Conservation (phyloP, 257 asterid genomes). For the Solanum chmielewskii region DNA sequence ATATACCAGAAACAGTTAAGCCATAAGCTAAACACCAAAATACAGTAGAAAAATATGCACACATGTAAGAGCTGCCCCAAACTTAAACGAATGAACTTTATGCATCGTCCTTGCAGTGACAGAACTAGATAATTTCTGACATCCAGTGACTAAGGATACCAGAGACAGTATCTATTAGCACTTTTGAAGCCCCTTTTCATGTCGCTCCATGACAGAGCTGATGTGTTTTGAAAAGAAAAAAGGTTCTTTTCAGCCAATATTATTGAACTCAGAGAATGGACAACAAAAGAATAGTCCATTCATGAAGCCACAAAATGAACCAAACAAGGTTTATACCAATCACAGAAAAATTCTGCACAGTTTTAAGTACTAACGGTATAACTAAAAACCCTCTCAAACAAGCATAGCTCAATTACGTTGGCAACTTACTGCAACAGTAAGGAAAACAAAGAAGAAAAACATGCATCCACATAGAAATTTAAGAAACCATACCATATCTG, state of each 20-base stretch:
- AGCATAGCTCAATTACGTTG: neutral
- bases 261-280: neutral
- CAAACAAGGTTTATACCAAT: neutral
- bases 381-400: neutral
- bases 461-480: neutral
- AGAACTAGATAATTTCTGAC: neutral
- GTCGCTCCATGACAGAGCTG: neutral
- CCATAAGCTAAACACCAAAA: neutral
- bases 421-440: neutral
- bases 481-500: neutral
- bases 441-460: neutral
- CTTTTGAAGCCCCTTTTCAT: neutral
- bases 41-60: neutral
- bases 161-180: neutral
- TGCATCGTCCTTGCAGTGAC: constrained; percentile 4
- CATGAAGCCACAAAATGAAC: neutral
- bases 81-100: neutral
- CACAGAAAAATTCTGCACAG: neutral
- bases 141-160: neutral
- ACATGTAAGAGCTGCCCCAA: neutral
- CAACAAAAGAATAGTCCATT: neutral
- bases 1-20: neutral
- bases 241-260: neutral
- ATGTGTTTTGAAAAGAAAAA: neutral
- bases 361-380: neutral